These are phyloP conservation scores for Mariannaea elegans DNA, from an alignment of 2,329 filamentous ascomycete genomes.

Conservation along the genomic window DNA sequence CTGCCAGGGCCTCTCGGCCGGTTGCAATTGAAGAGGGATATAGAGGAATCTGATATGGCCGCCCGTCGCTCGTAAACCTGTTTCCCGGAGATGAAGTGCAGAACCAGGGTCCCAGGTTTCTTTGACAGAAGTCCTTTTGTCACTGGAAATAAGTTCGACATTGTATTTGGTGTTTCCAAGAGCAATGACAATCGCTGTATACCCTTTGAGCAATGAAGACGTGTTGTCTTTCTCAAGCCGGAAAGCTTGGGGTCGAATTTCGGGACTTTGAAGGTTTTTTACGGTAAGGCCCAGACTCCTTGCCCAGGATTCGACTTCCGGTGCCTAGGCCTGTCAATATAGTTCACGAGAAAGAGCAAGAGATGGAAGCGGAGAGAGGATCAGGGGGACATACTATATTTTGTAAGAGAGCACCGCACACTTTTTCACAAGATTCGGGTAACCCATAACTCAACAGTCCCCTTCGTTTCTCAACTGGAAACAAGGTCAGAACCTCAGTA, in stretches of 20 bases:
- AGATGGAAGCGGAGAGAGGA: background rate
- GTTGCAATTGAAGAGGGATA: conserved; percentile 37
- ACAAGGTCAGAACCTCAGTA: conserved; percentile 38
- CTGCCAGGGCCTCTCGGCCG: conserved; percentile 22
- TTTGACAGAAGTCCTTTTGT: conserved; percentile 31
- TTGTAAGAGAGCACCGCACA: conserved; percentile 34
- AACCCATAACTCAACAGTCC: conserved; percentile 37
- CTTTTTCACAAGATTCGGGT: conserved; percentile 34
- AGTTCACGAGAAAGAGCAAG: background rate
- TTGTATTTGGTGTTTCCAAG: conserved; percentile 38
- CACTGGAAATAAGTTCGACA: conserved; percentile 36
- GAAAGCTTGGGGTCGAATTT: conserved; percentile 38
- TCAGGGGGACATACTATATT: conserved; percentile 31
- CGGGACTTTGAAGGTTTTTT: conserved; percentile 35
- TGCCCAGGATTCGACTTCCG: conserved; percentile 36
- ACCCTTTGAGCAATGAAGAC: conserved; percentile 38
- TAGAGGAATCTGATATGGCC: conserved; percentile 39
- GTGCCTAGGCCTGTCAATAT: conserved; percentile 23
- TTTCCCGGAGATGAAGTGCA: conserved; percentile 38
- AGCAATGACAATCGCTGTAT: conserved; percentile 37
- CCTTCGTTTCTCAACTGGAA: conserved; percentile 36
- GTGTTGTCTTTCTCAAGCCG: conserved; percentile 39
- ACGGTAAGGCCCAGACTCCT: conserved; percentile 34
- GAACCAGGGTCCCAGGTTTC: conserved; percentile 35
- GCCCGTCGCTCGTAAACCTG: conserved; percentile 35